Evolutionary conservation across 148 eudicot species (phyloP).

Genomic region (Spergularia bocconei): DNA sequence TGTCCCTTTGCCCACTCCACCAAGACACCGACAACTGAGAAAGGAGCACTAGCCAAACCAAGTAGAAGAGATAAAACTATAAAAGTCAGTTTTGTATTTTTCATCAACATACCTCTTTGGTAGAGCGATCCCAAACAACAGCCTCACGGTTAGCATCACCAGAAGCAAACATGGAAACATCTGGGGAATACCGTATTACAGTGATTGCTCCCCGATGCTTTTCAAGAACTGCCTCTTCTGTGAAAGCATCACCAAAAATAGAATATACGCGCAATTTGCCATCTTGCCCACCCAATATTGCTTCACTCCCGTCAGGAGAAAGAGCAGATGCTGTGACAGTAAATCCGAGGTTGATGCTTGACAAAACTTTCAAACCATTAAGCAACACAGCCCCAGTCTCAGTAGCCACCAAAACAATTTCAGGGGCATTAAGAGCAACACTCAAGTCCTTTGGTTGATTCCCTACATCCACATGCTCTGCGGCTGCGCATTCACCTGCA

Average conservation of each 20-base stretch:
- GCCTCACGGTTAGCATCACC: slow-evolving; percentile 93
- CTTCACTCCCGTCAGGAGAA: slow-evolving; percentile 85
- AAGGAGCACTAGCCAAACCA: neutral
- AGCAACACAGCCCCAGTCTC: slow-evolving; percentile 80
- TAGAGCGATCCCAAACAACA: slow-evolving; percentile 86
- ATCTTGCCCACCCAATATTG: slow-evolving; percentile 77
- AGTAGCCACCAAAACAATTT: slow-evolving; percentile 63
- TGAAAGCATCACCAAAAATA: slow-evolving; percentile 61
- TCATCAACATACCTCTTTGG: slow-evolving; percentile 57
- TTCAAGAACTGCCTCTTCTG: slow-evolving; percentile 83
- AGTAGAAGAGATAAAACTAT: neutral
- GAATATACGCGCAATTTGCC: slow-evolving; percentile 85
- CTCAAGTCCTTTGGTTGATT: slow-evolving; percentile 87
- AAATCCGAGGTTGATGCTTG: slow-evolving; percentile 65
- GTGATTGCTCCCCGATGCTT: slow-evolving; percentile 90
- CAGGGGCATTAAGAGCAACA: slow-evolving; percentile 62
- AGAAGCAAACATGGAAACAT: slow-evolving; percentile 90
- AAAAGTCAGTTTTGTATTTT: neutral
- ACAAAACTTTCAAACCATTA: slow-evolving; percentile 56
- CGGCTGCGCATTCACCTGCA: slow-evolving; percentile 68
- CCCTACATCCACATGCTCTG: slow-evolving; percentile 68
- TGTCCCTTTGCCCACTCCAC: slow-evolving; percentile 1
- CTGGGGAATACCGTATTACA: slow-evolving; percentile 82
- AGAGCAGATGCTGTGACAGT: slow-evolving; percentile 76
- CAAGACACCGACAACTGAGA: neutral